A percentile compares a stretch with the other conserved stretches of the same genome.
phyloP scores from a whole-genome alignment of 805 yeast genomes.

The Crinitomyces ghanaensis region DNA sequence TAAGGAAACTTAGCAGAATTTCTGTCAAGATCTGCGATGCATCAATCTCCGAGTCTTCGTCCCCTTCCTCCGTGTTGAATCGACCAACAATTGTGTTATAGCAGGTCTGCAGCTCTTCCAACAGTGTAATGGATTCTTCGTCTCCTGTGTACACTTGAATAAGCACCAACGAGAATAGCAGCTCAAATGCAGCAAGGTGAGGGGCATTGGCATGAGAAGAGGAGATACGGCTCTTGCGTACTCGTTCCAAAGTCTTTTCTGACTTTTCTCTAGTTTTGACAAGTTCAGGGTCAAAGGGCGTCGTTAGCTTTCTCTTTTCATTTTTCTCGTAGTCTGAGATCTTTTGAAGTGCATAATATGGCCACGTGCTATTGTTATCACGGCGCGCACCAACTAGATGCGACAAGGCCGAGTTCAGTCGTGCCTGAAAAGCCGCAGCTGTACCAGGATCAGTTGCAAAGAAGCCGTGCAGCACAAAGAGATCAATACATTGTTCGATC shows the following conservation, averaged over 20 bases:
- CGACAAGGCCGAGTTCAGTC: conserved; percentile 57
- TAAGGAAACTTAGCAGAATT: conserved; percentile 43
- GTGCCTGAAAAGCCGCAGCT: conserved; percentile 21
- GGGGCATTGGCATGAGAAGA: conserved; percentile 28
- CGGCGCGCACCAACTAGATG: conserved; percentile 39
- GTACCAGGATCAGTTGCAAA: conserved; percentile 22
- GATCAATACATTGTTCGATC: conserved; percentile 30
- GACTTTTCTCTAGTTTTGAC: conserved; percentile 37
- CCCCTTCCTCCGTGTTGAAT: conserved; percentile 29
- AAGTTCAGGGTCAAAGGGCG: conserved; percentile 50
- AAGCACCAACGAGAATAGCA: conserved; percentile 63
- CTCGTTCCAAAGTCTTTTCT: conserved; percentile 35
- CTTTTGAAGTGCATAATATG: conserved; percentile 27
- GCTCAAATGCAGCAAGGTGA: conserved; percentile 56
- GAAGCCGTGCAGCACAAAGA: conserved; percentile 33
- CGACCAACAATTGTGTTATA: conserved; percentile 35
- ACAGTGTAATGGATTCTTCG: conserved; percentile 59
- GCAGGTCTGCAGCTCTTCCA: conserved; percentile 60
- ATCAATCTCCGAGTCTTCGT: conserved; percentile 29
- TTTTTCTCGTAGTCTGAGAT: conserved; percentile 13
- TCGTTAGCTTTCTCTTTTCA: conserved; percentile 20
- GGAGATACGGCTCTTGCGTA: conserved; percentile 29
- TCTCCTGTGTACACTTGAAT: conserved; percentile 66
- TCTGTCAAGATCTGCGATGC: conserved; percentile 43
- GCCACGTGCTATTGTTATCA: conserved; percentile 45